Evolutionary conservation across 1,284 basidiomycete genomes (phyloP), one percentile per base, ranked within the genome.

Genomic region (Coniferiporia sulphurascens): DNA sequence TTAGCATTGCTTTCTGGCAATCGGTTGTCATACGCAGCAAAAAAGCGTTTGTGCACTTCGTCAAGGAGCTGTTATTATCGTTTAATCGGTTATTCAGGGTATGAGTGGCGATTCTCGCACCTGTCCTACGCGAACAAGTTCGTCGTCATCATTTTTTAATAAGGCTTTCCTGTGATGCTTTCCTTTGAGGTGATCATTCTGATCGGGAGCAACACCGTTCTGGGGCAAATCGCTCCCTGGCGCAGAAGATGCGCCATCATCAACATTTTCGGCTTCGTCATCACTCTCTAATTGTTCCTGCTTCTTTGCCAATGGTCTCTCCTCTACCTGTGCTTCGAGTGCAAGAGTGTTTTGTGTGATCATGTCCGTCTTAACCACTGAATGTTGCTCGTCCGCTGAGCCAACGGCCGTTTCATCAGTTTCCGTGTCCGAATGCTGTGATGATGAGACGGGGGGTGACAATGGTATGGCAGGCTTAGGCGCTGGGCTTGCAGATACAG

Each of bases 61-160:
- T 83, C 79, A 51, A 98, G 75, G 22, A 97, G 78, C 90, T 93
- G 67, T 10, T 52, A 41, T 53, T 9, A 67, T 46, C 62, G n/a
- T 66, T 1, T 19, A 52, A 21, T 15, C 2, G 35, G 12, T 62
- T 56, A 13, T 55, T 44, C 8, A 56, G 15, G 12, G 21, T 35
- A 41, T 48, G 45, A 63, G 49, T 48, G 17, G 13, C 48, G 44
- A 44, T 59, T 51, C 21, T 62, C 82, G 62, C 66, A 93, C 94
- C 69, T 79, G 79, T 60, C 83, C 79, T 10, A 98, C 78, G 17
- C 96, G 79, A 13, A 78, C 75, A 50, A 99, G 79, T 74, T 99
- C 96, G n/a, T 71, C 69, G 71, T 99, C 96, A 64, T 95, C 84
- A 62, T 95, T 91, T 70, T 89, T 93, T 55, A 98, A 75, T 32